These are phyloP conservation scores for Penicillium sp. DNA, from an alignment of 2,329 filamentous ascomycete species.

Conservation along the genomic window DNA sequence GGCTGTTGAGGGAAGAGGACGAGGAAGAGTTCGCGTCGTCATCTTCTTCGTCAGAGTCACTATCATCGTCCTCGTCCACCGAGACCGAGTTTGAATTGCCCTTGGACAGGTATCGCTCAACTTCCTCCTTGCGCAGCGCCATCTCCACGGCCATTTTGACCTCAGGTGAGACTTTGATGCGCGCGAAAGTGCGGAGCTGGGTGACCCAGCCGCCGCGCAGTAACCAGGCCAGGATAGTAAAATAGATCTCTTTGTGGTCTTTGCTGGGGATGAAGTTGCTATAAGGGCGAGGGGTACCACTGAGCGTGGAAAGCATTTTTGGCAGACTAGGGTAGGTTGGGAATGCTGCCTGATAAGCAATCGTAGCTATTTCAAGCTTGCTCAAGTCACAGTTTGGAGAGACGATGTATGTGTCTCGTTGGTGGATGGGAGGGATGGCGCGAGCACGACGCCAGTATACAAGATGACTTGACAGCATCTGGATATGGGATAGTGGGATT, in stretches of 20 bases:
- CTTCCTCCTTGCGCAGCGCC: constrained; percentile 65
- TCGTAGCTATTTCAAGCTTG: constrained; percentile 66
- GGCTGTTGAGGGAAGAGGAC: constrained; percentile 40
- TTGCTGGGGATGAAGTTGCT: constrained; percentile 81
- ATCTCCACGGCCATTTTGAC: constrained; percentile 79
- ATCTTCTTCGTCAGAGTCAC: constrained; percentile 18
- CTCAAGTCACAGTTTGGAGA: constrained; percentile 83
- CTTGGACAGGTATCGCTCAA: constrained; percentile 44
- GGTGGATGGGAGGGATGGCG: constrained; percentile 85
- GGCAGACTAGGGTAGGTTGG: constrained; percentile 79
- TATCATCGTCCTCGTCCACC: constrained; percentile 9
- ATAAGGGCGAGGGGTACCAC: constrained; percentile 77
- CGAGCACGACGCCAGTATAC: constrained; percentile 95
- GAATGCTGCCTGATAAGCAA: constrained; percentile 74
- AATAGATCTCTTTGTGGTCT: constrained; percentile 81
- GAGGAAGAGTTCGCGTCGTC: constrained; percentile 39
- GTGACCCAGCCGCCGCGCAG: constrained; percentile 92
- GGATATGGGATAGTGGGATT: constrained; percentile 76
- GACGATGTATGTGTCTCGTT: constrained; percentile 85
- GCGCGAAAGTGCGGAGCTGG: constrained; percentile 86
- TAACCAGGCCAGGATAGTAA: constrained; percentile 90
- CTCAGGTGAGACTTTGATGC: constrained; percentile 79
- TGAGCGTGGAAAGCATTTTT: constrained; percentile 83
- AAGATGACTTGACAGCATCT: constrained; percentile 85
- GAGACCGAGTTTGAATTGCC: constrained; percentile 30